These are phyloP conservation scores for Boletales sp. DNA, from an alignment of 768 basidiomycete genomes.

Conservation along the genomic window DNA sequence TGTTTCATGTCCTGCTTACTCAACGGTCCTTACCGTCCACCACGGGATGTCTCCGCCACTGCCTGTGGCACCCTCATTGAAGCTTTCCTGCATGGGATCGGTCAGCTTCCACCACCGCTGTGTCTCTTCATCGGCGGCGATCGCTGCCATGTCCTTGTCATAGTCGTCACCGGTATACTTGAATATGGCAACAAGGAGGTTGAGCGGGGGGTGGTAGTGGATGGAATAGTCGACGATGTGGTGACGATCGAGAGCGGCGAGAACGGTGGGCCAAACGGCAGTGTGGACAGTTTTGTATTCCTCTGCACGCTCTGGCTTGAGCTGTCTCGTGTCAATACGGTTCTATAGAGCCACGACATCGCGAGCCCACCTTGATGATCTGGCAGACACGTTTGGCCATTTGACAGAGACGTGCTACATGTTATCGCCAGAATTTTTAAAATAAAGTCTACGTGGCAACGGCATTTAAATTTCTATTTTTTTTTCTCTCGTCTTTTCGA, in stretches of 20 bases:
- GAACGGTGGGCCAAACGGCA: conserved; percentile 66
- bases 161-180: conserved; percentile 69
- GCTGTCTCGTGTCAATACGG: conserved; percentile 28
- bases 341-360: not conserved
- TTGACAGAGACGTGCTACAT: no score
- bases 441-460: no score
- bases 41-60: conserved; percentile 68
- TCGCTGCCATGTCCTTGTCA: conserved; percentile 58
- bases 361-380: conserved; percentile 56
- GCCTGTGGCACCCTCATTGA: conserved; percentile 64
- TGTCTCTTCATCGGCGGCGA: conserved; percentile 67
- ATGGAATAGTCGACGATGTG: conserved; percentile 78
- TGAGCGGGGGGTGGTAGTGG: conserved; percentile 57
- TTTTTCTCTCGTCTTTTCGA: conserved; percentile 13
- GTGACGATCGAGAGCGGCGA: conserved; percentile 55
- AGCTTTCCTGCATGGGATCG: conserved; percentile 75
- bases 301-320: conserved; percentile 47
- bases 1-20: not conserved
- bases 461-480: no score
- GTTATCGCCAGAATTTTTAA: no score
- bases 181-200: conserved; percentile 75
- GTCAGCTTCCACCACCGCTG: conserved; percentile 75
- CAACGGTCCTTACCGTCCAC: conserved; percentile 50
- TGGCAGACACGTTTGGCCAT: conserved; percentile 59
- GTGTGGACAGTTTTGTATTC: conserved; percentile 61